phyloP scores from a whole-genome alignment of 495 filamentous ascomycete species.

The Trichoderma asperelloides region DNA sequence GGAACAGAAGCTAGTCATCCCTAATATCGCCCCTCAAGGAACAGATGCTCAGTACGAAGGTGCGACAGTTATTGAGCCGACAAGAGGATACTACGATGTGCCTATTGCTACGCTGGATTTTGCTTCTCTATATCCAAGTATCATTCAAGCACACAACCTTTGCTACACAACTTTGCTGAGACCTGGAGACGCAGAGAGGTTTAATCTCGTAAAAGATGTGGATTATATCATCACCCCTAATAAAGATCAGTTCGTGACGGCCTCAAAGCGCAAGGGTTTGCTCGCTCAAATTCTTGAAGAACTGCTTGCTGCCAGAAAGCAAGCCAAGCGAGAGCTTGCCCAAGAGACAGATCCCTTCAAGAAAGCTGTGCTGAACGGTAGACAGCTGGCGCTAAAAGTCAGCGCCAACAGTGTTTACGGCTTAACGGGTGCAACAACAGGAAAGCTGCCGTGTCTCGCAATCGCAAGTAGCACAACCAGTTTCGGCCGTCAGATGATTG shows the following conservation, averaged over 20 bases:
- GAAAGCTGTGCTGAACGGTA: constrained; percentile 94
- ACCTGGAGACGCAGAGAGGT: constrained; percentile 64
- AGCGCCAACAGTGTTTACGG: constrained; percentile 98
- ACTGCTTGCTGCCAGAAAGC: constrained; percentile 78
- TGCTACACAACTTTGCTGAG: constrained; percentile 95
- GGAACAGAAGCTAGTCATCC: constrained; percentile 87
- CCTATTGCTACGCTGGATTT: constrained; percentile 98
- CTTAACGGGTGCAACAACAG: constrained; percentile 89
- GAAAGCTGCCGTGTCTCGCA: constrained; percentile 88
- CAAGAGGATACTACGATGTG: constrained; percentile 82
- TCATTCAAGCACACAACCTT: constrained; percentile 97
- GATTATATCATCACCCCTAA: constrained; percentile 97
- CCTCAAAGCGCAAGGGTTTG: constrained; percentile 83
- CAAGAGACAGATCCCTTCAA: constrained; percentile 92
- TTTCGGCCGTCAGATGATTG: constrained; percentile 97
- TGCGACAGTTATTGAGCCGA: constrained; percentile 95
- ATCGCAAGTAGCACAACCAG: constrained; percentile 95
- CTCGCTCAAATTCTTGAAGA: constrained; percentile 94
- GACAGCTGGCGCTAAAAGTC: constrained; percentile 91
- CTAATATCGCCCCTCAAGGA: constrained; percentile 59
- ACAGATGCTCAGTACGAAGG: constrained; percentile 88
- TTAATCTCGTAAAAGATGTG: constrained; percentile 67
- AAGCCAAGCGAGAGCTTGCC: constrained; percentile 84
- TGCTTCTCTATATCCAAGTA: constrained; percentile 94
- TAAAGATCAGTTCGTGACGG: constrained; percentile 84